Evolutionary conservation across 257 asterid species (phyloP), one percentile per base, ranked within the genome.

Genomic region (Lycium barbarum): DNA sequence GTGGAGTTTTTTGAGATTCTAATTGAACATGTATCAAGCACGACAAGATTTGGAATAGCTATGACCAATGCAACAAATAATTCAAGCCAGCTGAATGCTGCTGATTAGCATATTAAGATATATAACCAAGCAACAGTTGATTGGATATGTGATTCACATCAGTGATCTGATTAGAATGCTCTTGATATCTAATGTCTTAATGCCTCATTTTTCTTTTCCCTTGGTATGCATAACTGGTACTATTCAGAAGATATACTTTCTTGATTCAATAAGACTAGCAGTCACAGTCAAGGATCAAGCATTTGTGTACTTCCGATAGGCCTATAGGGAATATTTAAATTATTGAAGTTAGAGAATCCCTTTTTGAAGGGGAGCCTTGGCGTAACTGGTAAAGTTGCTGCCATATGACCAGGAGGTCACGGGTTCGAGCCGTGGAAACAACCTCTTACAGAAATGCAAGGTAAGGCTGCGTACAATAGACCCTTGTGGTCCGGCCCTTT

Each of bases 81-180:
- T 73, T 73, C 61, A 14, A 2, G 14, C 81, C 63, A 76, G 63
- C 45, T 51, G 62, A 71, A 51, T 51, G 81, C 45, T 7, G 22
- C 63, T 76, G 81, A 73, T 76, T 51, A 76, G 22, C 81, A 76
- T 76, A 76, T 22, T 54, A 51, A 22, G 26, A 51, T 51, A 51
- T 22, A 6, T 51, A 76, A 51, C 22, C 63, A 51, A 76, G 45
- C 45, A 20, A 76, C 26, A 6, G 20, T 20, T 45, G 17, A 73
- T 45, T 22, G 81, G 43, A 51, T 22, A 14, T 49, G 13, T 22
- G 14, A 9, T 47, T 76, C 62, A 51, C 81, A 13, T 51, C 8
- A 26, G 40, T 62, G 13, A 51, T 49, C 45, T 49, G 43, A 76
- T 74, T 6, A 49, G 81, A 13, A 73, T 38, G 81, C 63, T 13